Evolutionary conservation across 805 yeast species (phyloP), one percentile per base, ranked within the genome.

Genomic region (Kuraishia ogatae): DNA sequence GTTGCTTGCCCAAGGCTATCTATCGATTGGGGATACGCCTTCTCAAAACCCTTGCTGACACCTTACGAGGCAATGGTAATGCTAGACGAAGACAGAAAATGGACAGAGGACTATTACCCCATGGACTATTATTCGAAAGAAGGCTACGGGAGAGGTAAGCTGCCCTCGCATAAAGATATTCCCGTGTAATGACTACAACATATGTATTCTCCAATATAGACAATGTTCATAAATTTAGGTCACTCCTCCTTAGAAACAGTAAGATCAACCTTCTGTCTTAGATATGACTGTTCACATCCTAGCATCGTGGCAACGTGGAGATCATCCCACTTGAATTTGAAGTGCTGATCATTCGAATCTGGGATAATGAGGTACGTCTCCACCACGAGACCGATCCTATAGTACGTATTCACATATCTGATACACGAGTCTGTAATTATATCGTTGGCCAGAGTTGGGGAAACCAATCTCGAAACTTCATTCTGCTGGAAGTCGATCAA

Each of bases 11-110:
- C 99, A 0, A 77, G 99, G 63, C 73, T 94, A 50, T 89, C 97
- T 1, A 93, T 94, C 48, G 99, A 94, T 68, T 94, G 99, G 99
- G 99, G 99, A 0, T 94, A 94, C 68, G 99, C 99, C 0, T 94
- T 94, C 65, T 83, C 84, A 57, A 88, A 87, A 64, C 99, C 99
- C 0, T 72, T 94, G 49, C 71, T 94, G 56, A 93, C 99, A 0
- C 99, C 99, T 0, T 94, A 94, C 66, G 99, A 94, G 66, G 90
- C 97, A 0, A 90, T 89, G 89, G 96, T 92, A 4, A 79, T 91
- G 78, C 69, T 94, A 61, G 86, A 81, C 7, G 78, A 84, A 50
- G 97, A 91, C 63, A 72, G 72, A 43, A 77, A 74, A 69, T 88
- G 94, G 81, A 73, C 69, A 50, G 79, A 79, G 48, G 74, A 74